phyloP scores from a whole-genome alignment of 116 monocot species.

The Cymodocea nodosa region DNA sequence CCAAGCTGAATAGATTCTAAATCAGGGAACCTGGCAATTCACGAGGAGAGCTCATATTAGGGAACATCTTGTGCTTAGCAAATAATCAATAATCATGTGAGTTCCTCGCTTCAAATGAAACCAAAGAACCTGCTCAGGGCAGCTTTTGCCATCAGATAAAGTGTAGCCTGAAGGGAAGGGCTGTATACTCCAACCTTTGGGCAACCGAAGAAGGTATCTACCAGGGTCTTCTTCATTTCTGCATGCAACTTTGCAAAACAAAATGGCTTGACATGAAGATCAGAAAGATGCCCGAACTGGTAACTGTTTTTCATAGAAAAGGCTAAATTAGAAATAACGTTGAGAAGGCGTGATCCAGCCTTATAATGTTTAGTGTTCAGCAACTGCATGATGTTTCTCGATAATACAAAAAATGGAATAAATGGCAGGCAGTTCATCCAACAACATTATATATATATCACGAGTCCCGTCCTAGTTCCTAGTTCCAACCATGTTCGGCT shows the following conservation, averaged over 20 bases:
- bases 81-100: not conserved
- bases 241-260: conserved; percentile 47
- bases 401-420: too few relatives aligned
- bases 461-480: too few relatives aligned
- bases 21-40: conserved; percentile 46
- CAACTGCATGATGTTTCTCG: too few relatives aligned
- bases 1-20: conserved; percentile 47
- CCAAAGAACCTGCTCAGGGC: conserved; percentile 55
- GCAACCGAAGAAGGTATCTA: conserved; percentile 64
- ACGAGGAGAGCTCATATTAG: not conserved
- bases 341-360: not conserved
- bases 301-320: conserved; percentile 34
- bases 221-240: conserved; percentile 50
- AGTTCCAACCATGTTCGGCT: too few relatives aligned
- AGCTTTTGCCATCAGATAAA: conserved; percentile 74
- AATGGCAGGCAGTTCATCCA: too few relatives aligned
- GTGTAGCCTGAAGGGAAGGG: conserved; percentile 85
- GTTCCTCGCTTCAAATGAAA: not conserved
- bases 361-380: not conserved
- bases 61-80: not conserved
- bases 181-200: conserved; percentile 68
- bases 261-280: conserved; percentile 39
- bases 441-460: too few relatives aligned
- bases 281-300: conserved; percentile 31
- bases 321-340: not conserved